Conservation (phyloP, 129 eudicot genomes). For the Centrapalus pauciflorus region DNA sequence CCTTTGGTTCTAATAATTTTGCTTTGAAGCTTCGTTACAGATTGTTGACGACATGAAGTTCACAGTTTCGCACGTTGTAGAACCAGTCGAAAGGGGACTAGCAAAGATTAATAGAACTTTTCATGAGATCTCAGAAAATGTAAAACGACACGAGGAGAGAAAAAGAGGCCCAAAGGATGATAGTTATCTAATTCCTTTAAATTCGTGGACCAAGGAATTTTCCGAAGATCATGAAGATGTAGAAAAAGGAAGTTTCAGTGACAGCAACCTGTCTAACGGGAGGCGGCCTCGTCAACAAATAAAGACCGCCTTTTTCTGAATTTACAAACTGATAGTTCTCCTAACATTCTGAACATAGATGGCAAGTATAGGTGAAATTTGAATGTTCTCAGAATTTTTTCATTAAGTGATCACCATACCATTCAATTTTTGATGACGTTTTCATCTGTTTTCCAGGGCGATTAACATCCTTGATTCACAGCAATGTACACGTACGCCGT, state of each 20-base stretch:
- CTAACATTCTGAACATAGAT: slow-evolving; percentile 11
- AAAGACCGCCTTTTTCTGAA: slow-evolving; percentile 41
- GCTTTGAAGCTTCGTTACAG: slow-evolving; percentile 23
- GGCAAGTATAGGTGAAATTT: background rate
- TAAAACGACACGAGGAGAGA: slow-evolving; percentile 56
- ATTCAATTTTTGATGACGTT: background rate
- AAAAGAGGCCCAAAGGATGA: slow-evolving; percentile 76
- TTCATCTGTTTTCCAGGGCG: slow-evolving; percentile 20
- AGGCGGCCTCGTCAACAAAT: slow-evolving; percentile 40
- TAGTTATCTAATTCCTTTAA: slow-evolving; percentile 62
- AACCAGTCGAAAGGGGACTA: slow-evolving; percentile 89
- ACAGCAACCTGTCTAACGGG: slow-evolving; percentile 51
- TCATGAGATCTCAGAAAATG: slow-evolving; percentile 91
- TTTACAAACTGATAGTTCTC: slow-evolving; percentile 31
- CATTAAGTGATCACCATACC: too few species aligned
- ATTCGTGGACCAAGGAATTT: slow-evolving; percentile 61
- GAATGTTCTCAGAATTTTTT: background rate
- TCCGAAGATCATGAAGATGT: slow-evolving; percentile 46
- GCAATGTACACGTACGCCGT: slow-evolving; percentile 1
- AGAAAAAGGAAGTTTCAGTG: slow-evolving; percentile 70
- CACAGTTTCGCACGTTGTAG: slow-evolving; percentile 96
- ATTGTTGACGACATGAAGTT: slow-evolving; percentile 96
- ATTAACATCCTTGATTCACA: background rate
- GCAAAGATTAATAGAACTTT: slow-evolving; percentile 72
- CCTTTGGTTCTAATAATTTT: background rate